Evolutionary conservation across 208 protist species (phyloP).

Genomic region (Trypanosoma rangeli): DNA sequence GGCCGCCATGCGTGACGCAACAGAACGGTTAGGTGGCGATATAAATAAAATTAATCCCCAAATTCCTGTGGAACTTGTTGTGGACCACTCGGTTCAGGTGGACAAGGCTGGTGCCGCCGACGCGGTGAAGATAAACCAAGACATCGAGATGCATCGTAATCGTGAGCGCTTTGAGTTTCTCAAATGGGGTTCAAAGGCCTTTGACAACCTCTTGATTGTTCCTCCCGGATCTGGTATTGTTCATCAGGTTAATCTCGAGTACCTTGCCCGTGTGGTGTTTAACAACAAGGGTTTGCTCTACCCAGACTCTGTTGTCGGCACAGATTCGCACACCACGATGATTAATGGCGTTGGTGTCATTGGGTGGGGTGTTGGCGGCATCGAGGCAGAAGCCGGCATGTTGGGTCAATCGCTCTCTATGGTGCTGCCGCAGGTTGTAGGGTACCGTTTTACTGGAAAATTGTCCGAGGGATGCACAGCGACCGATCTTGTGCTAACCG

Average conservation of each 20-base stretch:
- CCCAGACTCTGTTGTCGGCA: constrained; percentile 97
- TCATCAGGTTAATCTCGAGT: constrained; percentile 98
- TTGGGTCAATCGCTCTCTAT: constrained; percentile 95
- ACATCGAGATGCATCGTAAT: constrained; percentile 96
- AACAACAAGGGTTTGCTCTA: constrained; percentile 92
- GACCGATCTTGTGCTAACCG: constrained; percentile 97
- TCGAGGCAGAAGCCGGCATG: constrained; percentile 97
- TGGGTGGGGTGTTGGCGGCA: constrained; percentile 97
- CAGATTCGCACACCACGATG: constrained; percentile 97
- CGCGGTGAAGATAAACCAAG: constrained; percentile 90
- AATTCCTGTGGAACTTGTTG: constrained; percentile 96
- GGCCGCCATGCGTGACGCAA: constrained; percentile 95
- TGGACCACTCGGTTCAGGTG: constrained; percentile 97
- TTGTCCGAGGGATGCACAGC: constrained; percentile 91
- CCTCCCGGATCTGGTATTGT: constrained; percentile 97
- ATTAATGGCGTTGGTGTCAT: constrained; percentile 96
- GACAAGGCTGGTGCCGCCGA: constrained; percentile 70
- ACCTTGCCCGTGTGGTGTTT: constrained; percentile 95
- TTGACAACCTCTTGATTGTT: constrained; percentile 95
- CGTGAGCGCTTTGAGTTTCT: constrained; percentile 96
- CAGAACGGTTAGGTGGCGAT: constrained; percentile 91
- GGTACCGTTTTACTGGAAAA: constrained; percentile 93
- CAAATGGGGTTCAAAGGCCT: constrained; percentile 96
- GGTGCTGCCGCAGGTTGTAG: constrained; percentile 95
- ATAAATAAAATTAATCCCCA: constrained; percentile 93